Evolutionary conservation across 768 basidiomycete species (phyloP).

Genomic region (Podaxis sp.): DNA sequence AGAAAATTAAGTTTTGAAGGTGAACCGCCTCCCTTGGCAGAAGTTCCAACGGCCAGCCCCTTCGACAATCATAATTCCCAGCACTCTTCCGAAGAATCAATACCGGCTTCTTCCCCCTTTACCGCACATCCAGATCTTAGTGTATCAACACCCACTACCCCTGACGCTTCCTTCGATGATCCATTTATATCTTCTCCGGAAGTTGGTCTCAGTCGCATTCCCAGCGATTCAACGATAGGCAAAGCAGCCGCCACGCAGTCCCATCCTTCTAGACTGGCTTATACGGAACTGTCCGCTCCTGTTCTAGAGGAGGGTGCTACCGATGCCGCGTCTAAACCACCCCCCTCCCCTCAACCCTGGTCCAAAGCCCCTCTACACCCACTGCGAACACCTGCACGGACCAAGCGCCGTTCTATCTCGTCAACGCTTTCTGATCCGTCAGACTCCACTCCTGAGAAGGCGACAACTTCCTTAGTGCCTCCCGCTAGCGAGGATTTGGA

Average conservation of each 20-base stretch:
- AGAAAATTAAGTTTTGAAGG: slow-evolving; percentile 33
- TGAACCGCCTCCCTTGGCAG: slow-evolving; percentile 28
- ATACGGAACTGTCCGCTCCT: slow-evolving; percentile 41
- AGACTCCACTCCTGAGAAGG: slow-evolving; percentile 51
- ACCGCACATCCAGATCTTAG: slow-evolving; percentile 32
- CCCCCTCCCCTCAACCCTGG: slow-evolving; percentile 24
- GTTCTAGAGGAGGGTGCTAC: slow-evolving; percentile 51
- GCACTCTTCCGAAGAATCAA: slow-evolving; percentile 56
- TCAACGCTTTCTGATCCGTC: slow-evolving; percentile 73
- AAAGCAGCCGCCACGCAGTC: slow-evolving; percentile 41
- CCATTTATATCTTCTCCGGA: slow-evolving; percentile 38
- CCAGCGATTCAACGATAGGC: slow-evolving; percentile 62
- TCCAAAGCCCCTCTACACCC: slow-evolving; percentile 60
- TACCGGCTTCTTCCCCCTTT: slow-evolving; percentile 51
- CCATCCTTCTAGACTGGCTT: slow-evolving; percentile 32
- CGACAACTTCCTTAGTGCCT: slow-evolving; percentile 33
- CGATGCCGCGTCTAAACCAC: slow-evolving; percentile 22
- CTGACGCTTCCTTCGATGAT: slow-evolving; percentile 48
- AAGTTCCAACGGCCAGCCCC: slow-evolving; percentile 22
- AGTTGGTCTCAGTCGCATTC: slow-evolving; percentile 42
- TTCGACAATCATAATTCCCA: slow-evolving; percentile 26
- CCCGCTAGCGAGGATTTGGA: slow-evolving; percentile 49
- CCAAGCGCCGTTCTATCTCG: slow-evolving; percentile 93
- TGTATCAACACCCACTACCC: slow-evolving; percentile 57
- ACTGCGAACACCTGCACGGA: slow-evolving; percentile 87